Evolutionary conservation across 495 filamentous ascomycete genomes (phyloP), one percentile per base, ranked within the genome.

Genomic region (Penicillium subrubescens): DNA sequence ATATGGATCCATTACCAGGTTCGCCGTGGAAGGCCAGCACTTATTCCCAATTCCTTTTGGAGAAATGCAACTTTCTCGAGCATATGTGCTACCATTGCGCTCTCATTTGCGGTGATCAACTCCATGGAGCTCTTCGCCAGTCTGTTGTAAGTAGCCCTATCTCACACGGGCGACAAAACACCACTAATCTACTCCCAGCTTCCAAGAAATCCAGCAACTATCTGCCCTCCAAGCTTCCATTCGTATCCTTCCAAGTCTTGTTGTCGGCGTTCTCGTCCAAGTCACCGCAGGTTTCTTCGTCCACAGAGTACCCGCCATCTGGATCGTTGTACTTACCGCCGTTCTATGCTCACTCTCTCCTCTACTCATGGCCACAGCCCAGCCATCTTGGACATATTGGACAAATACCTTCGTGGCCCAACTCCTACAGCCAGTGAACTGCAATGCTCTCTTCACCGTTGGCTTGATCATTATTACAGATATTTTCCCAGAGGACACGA

Each of bases 1-100:
- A 57, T 61, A 7, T 87, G 87, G 68, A 67, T 80, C 19, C 63
- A 77, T 31, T 84, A 82, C 77, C 75, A 83, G 23, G 73, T 68
- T 5, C 71, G 77, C 15, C 82, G 83, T 65, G 80, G 82, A 59
- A 62, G 71, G 8, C 78, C 75, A 6, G 75, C 79, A 27, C 69
- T 85, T 14, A 84, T 87, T 39, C 83, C 80, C 2, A 84, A 86
- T 60, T 77, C 77, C 1, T 73, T 87, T 0, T 87, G 84, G 84
- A 69, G 64, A 1, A 83, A 86, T 51, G 41, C 62, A 14, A 67
- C 73, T 37, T 87, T 87, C 63, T 81, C 80, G 0, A 66, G 67
- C 17, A 80, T 84, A 39, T 85, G 85, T 57, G 54, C 85, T 17
- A 72, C 74, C n/a, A 82, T 87, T 15, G 85, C 87, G 70, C 63